Evolutionary conservation across 164 flowering plant genomes (phyloP).

Genomic region (Stephania japonica): DNA sequence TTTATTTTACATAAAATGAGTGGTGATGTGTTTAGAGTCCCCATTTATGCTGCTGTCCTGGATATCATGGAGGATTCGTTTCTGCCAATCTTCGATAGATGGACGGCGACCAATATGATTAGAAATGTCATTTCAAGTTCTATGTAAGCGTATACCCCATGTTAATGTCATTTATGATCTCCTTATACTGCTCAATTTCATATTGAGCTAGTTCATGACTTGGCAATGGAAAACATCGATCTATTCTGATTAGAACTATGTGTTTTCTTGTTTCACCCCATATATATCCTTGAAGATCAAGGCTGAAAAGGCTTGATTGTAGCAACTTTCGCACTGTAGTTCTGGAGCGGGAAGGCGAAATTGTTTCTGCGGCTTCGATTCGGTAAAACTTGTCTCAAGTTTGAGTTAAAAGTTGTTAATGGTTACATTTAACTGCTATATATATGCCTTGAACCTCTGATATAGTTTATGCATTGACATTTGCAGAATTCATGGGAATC

Average conservation of each 20-base stretch:
- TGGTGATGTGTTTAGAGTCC: not conserved
- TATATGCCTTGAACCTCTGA: not conserved
- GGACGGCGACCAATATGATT: not conserved
- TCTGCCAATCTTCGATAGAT: not conserved
- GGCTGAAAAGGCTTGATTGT: constrained; percentile 33
- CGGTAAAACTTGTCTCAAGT: constrained; percentile 27
- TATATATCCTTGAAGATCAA: constrained; percentile 29
- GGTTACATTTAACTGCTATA: too few relatives aligned
- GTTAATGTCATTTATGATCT: too few relatives aligned
- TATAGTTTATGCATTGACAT: not conserved
- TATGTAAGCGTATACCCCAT: not conserved
- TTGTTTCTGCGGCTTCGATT: constrained; percentile 41
- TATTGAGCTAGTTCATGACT: too few relatives aligned
- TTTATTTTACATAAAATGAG: not conserved
- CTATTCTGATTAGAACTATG: not conserved
- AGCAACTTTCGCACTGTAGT: constrained; percentile 42
- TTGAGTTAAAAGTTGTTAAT: not conserved
- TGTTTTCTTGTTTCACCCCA: constrained; percentile 4
- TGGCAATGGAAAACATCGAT: too few relatives aligned
- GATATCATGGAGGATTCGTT: not conserved
- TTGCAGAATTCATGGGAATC: constrained; percentile 54
- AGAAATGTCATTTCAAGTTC: not conserved
- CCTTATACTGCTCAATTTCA: too few relatives aligned
- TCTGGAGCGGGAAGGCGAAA: constrained; percentile 38
- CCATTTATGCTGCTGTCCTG: not conserved